A percentile compares a stretch with the other conserved stretches of the same genome.
These are phyloP conservation scores for Cucurbita ficifolia DNA, from an alignment of 306 rosid species.

Conservation along the genomic window DNA sequence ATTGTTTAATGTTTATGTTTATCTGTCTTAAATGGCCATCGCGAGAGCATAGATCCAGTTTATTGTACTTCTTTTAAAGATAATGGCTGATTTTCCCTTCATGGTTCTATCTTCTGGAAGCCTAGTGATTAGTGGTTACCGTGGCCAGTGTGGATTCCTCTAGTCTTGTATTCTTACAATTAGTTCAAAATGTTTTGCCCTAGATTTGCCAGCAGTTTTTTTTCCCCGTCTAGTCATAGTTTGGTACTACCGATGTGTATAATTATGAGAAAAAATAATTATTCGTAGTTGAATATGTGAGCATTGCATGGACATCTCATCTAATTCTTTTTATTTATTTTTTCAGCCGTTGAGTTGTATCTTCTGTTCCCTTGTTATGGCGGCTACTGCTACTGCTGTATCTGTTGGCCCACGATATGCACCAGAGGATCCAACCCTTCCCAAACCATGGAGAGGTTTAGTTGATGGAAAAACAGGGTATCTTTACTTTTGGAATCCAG, in stretches of 20 bases:
- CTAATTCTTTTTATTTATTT: not conserved
- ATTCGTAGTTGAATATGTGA: not conserved
- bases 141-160: not conserved
- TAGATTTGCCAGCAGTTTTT: not conserved
- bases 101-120: not conserved
- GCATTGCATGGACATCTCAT: not conserved
- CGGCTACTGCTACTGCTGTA: constrained; percentile 61
- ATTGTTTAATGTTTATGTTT: not conserved
- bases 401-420: constrained; percentile 84
- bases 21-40: not conserved
- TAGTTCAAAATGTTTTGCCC: not conserved
- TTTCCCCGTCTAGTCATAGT: not conserved
- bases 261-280: too few species aligned
- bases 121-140: not conserved
- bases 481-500: constrained; percentile 98
- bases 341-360: not conserved
- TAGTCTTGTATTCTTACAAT: not conserved
- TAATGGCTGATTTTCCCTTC: not conserved
- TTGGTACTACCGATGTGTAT: not conserved
- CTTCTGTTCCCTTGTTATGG: constrained; percentile 37
- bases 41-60: not conserved
- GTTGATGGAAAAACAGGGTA: constrained; percentile 98
- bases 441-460: constrained; percentile 91
- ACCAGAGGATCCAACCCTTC: constrained; percentile 87
- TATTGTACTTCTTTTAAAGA: not conserved